Evolutionary conservation across 441 rosid species (phyloP), one percentile per base, ranked within the genome.

Genomic region (Erysimum cheiri): DNA sequence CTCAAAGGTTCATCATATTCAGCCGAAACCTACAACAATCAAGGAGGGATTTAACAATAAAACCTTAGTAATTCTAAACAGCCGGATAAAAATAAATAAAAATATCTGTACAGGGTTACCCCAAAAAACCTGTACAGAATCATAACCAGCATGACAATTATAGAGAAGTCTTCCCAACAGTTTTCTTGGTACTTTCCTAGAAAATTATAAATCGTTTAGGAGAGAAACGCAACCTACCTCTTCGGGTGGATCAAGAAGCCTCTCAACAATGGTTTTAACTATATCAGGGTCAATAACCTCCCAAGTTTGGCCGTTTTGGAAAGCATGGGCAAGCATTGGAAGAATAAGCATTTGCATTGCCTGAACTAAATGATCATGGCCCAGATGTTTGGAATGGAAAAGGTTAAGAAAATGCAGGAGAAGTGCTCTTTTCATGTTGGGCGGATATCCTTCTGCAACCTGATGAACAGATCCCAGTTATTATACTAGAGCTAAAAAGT

Each of bases 231-330:
- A 81, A 88, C 92, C 31, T 59, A 96, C 98, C 97, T 96, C 99
- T 83, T 93, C 99, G 22, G 99, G 99, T 75, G 99, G 99, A 84
- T 96, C 99, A 73, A 96, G 98, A 82, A 96, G 99, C 82, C 96
- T 91, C 86, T 96, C 99, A 44, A 93, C 99, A 67, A 96, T 90
- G 50, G 93, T 96, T 78, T 96, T 96, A 73, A 96, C 83, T 61
- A 91, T 96, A 67, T 58, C 75, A 81, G 90, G 82, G 70, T 96
- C 98, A 80, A 96, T 94, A 73, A 93, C 99, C 47, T 93, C 98
- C 99, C 98, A 93, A 24, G 82, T 96, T 81, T 90, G 97, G 64
- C 78, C 80, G 77, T 90, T 93, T 78, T 89, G 97, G 80, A 96
- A 93, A 40, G 99, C 95, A 85, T 93, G 97, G 64, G 98, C 90